Base-by-base conservation (phyloP, 192 early-diverging fungal genomes). In the Backusella australiensis region DNA sequence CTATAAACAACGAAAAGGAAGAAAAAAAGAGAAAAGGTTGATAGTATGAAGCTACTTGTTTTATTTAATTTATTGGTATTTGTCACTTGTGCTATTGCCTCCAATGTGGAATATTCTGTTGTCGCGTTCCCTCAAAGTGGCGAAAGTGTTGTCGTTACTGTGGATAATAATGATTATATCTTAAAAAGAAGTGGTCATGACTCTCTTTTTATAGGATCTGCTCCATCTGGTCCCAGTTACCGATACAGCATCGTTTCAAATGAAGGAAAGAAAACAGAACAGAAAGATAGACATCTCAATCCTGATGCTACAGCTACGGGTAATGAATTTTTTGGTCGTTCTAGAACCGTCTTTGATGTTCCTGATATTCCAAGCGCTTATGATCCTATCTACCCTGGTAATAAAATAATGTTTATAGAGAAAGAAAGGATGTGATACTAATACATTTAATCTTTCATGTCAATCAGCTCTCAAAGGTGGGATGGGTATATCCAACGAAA, bases 301-400 rank as follows among this genome's bases (percentile, higher is more conserved):
- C 17, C 46, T 34, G 69, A 36, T n/a, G 53, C 56, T 41, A 66
- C 69, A 4, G 9, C 44, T 0, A 85, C 81, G 19, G 67, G 72
- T 19, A 83, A 85, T 66, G 84, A 85, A 56, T 85, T 85, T 66
- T 85, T 85, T 75, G 77, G 81, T 19, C 77, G 84, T 11, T 78
- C 79, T 11, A 49, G 70, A 46, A 83, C 84, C 23, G 29, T 77
- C 21, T 56, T 75, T 17, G 52, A 69, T 19, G 14, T 83, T 38
- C 73, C 75, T 44, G 69, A 75, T n/a, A 69, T 83, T 9, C 84
- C 84, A 36, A 80, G 81, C 49, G 77, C 81, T 7, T 85, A 78
- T 71, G 41, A 81, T 35, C 79, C 79, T 34, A 81, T 78, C 4
- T 83, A 81, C 34, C 75, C 79, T 19, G 80, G 81, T 72, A 83